Evolutionary conservation across 352 stramenopile species (phyloP).

Genomic region (Pythium chondricola): DNA sequence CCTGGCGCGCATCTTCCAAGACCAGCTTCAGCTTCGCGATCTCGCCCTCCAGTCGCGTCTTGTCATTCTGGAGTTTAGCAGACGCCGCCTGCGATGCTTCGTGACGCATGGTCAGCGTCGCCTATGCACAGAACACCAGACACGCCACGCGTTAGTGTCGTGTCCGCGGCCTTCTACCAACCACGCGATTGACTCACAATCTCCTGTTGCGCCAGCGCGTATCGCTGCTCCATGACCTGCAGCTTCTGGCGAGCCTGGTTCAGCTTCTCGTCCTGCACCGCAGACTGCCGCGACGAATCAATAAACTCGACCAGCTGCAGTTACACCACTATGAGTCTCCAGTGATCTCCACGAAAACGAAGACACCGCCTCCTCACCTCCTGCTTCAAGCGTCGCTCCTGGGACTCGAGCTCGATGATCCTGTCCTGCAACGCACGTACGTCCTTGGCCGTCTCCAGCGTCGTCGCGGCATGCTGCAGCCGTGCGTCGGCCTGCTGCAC

Average conservation of each 20-base stretch:
- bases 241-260: constrained; percentile 49
- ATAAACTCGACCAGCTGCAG: constrained; percentile 62
- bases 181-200: constrained; percentile 49
- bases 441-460: constrained; percentile 39
- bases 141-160: too few relatives aligned
- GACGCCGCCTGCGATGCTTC: not conserved
- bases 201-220: constrained; percentile 32
- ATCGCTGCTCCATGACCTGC: constrained; percentile 42
- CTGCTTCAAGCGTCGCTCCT: constrained; percentile 59
- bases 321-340: not conserved
- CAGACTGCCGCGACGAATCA: constrained; percentile 51
- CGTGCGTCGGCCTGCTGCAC: constrained; percentile 35
- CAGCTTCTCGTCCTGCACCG: constrained; percentile 57
- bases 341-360: too few relatives aligned
- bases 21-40: not conserved
- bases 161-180: too few relatives aligned
- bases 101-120: not conserved
- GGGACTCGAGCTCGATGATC: constrained; percentile 51
- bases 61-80: not conserved
- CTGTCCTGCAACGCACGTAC: constrained; percentile 51
- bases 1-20: not conserved
- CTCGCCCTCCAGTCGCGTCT: not conserved
- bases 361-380: too few relatives aligned
- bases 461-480: constrained; percentile 39
- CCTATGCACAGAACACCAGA: not conserved